Base-by-base conservation (phyloP, 768 basidiomycete genomes). In the Dioszegia hungarica region DNA sequence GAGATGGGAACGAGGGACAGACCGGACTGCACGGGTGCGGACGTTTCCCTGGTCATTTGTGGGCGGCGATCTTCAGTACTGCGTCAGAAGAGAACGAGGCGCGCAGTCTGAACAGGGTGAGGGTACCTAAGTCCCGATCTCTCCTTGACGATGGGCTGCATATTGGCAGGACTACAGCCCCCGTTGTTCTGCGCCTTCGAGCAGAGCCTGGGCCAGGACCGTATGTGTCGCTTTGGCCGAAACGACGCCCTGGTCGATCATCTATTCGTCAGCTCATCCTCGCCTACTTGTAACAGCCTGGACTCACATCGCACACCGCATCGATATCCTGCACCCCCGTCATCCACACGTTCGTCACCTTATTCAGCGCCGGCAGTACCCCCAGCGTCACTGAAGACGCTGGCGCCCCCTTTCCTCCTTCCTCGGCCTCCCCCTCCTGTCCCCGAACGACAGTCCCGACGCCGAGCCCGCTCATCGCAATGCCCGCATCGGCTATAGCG, bases 401-500 rank as follows among this genome's bases (percentile, higher is more conserved):
- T 20, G 5, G 29, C 33, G 14, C 24, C n/a, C 82, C 84, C 0
- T 87, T 87, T 12, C 79, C 78, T 2, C 88, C 82, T 2, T 63
- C 60, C 25, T 70, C 74, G 0, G 81, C 79, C 72, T 97, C 93
- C 24, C 15, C 49, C 38, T 85, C 81, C 10, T 33, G 54, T 5
- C 12, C 27, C 27, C 31, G 37, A 29, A 86, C 86, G 27, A 88
- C 82, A 64, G 88, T 89, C 0, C 93, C 87, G 15, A 85, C 80
- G 4, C 93, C 92, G 14, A 99, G 80, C 2, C 91, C 95, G 37
- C 86, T 75, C 82, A 98, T 85, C 64, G 94, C 89, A 44, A 98
- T 86, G 6, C 70, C 70, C 14, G 94, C 93, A 72, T 94, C 86
- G 9, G 90, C 91, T 3, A 98, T 80, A 8, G 95, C 93, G 1